These are phyloP conservation scores for Leucocoprinus birnbaumii DNA, from an alignment of 768 basidiomycete genomes.

Conservation along the genomic window DNA sequence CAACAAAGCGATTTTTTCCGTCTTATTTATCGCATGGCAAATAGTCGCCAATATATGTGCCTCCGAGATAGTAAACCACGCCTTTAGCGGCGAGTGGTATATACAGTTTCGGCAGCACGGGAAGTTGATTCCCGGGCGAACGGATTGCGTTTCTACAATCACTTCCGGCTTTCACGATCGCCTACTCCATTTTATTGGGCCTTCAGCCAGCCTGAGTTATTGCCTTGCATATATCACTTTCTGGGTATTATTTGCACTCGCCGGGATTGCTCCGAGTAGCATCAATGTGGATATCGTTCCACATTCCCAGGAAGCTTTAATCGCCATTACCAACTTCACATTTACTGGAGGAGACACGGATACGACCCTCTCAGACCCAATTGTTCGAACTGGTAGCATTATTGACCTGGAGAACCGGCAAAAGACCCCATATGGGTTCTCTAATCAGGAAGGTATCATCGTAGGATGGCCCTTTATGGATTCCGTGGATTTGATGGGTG, in stretches of 20 bases:
- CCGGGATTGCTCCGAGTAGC: neutral
- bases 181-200: neutral
- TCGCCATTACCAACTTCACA: slow-evolving; percentile 7
- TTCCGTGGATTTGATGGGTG: neutral
- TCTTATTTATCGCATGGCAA: slow-evolving; percentile 4
- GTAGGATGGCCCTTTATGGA: neutral
- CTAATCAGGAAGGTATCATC: neutral
- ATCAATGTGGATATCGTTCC: neutral
- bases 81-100: slow-evolving; percentile 4
- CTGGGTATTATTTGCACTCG: neutral
- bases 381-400: neutral
- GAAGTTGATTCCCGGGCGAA: neutral
- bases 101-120: neutral
- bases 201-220: neutral
- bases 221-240: neutral
- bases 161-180: neutral
- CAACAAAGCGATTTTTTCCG: neutral
- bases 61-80: neutral
- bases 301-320: neutral
- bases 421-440: neutral
- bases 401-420: neutral
- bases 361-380: neutral
- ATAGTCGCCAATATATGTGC: neutral
- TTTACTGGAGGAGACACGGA: neutral
- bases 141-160: neutral